phyloP scores from a whole-genome alignment of 2,329 filamentous ascomycete species.

The Sclerotinia nivalis region DNA sequence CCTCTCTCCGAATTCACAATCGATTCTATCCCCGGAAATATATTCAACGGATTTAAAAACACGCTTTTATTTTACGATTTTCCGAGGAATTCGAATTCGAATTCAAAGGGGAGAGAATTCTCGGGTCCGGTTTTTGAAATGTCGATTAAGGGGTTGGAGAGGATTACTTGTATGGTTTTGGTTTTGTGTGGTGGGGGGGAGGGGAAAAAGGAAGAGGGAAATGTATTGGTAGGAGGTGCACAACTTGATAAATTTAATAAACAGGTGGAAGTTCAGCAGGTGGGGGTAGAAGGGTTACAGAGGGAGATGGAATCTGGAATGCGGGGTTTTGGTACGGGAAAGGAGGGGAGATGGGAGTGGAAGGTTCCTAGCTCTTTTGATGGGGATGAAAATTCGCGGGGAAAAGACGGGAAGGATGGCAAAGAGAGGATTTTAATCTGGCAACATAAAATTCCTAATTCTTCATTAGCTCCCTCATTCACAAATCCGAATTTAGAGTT shows the following conservation, averaged over 20 bases:
- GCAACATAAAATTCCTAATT: neutral
- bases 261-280: neutral
- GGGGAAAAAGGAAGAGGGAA: neutral
- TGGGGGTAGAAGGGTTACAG: neutral
- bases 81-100: neutral
- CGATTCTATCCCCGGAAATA: neutral
- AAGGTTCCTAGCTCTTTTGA: neutral
- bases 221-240: neutral
- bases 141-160: neutral
- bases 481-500: neutral
- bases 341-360: neutral
- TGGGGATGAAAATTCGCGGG: neutral
- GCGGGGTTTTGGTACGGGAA: neutral
- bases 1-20: neutral
- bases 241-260: neutral
- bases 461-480: neutral
- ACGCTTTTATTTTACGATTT: neutral
- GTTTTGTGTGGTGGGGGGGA: neutral
- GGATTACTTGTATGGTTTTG: neutral
- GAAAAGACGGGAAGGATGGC: neutral
- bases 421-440: neutral
- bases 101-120: neutral
- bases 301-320: neutral
- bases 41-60: neutral
- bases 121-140: neutral